Percentiles rank a stretch among this genome's conserved stretches.
Evolutionary conservation across 2,329 filamentous ascomycete species (phyloP).

Genomic region (Botrytis fragariae): DNA sequence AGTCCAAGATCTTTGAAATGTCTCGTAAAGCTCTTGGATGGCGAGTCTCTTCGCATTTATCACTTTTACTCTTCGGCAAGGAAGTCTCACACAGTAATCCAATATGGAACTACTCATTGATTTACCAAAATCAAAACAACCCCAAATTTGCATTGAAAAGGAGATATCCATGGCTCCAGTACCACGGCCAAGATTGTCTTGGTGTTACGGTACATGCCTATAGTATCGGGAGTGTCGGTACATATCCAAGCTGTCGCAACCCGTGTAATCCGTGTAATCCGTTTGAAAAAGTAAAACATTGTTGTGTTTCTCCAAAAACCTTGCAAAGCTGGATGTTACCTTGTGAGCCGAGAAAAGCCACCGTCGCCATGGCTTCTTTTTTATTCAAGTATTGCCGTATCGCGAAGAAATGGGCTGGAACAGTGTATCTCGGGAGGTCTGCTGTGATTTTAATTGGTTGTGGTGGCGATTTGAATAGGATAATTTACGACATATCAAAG

Average conservation of each 20-base stretch:
- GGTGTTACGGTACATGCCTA: background rate
- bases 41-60: background rate
- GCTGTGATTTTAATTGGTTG: background rate
- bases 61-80: background rate
- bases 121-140: background rate
- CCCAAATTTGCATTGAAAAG: background rate
- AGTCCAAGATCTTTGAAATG: background rate
- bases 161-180: background rate
- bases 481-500: background rate
- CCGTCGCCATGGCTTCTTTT: background rate
- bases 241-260: no score
- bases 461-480: background rate
- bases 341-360: background rate
- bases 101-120: background rate
- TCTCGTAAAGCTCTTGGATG: background rate
- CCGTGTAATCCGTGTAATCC: background rate
- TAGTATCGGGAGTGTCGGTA: background rate
- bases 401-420: background rate
- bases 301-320: background rate
- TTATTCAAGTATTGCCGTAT: background rate
- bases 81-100: background rate
- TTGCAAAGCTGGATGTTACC: background rate
- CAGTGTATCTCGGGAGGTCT: background rate
- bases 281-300: background rate
- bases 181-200: background rate